A percentile compares a stretch with the other conserved stretches of the same genome.
Evolutionary conservation across 768 basidiomycete species (phyloP).

Genomic region (Pulveroboletus sp.): DNA sequence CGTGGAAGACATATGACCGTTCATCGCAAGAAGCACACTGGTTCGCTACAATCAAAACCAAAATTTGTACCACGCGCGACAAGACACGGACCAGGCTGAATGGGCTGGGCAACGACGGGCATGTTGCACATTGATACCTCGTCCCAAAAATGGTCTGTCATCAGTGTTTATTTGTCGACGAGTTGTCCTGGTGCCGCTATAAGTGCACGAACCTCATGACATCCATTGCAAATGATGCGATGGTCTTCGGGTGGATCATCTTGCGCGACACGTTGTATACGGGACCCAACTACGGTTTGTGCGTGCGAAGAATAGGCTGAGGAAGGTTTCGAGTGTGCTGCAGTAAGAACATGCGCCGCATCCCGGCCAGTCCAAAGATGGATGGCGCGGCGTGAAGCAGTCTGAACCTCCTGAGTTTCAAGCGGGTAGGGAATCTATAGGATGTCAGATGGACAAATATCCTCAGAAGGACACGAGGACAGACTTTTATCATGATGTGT

Average conservation of each 20-base stretch:
- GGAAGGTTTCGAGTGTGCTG: constrained; percentile 48
- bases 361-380: constrained; percentile 77
- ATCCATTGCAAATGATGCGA: constrained; percentile 57
- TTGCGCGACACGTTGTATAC: constrained; percentile 32
- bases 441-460: constrained; percentile 2
- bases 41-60: not conserved
- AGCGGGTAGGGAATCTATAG: constrained; percentile 83
- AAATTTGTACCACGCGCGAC: too few relatives aligned
- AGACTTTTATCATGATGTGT: constrained; percentile 93
- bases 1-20: constrained; percentile 74
- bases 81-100: constrained; percentile 64
- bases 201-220: constrained; percentile 48
- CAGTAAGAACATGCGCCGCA: constrained; percentile 55
- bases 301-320: constrained; percentile 65
- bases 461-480: not conserved
- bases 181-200: not conserved
- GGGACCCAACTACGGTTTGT: constrained; percentile 62
- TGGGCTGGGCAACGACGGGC: constrained; percentile 66
- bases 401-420: constrained; percentile 68
- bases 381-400: constrained; percentile 70
- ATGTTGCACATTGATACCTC: constrained; percentile 89
- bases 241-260: constrained; percentile 46
- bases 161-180: not conserved
- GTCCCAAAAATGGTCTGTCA: constrained; percentile 68
- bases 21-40: constrained; percentile 83